phyloP scores from a whole-genome alignment of 805 yeast genomes.

The Gaillardinia entomophila region DNA sequence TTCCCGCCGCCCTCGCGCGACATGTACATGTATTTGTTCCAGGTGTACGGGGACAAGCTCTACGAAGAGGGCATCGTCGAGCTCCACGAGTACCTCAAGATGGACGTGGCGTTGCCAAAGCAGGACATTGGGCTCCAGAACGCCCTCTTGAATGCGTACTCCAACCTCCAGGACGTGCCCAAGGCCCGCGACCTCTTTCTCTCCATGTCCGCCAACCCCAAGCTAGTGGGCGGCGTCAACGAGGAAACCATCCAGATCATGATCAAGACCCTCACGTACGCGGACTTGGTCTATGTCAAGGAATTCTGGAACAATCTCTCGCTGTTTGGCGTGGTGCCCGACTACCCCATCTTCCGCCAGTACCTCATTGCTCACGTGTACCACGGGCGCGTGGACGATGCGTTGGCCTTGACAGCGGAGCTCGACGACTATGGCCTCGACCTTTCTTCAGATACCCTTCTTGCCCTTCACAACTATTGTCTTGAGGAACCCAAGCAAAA shows the following conservation, averaged over 20 bases:
- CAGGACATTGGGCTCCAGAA: slow-evolving; percentile 57
- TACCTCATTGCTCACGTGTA: slow-evolving; percentile 66
- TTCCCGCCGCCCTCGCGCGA: slow-evolving; percentile 22
- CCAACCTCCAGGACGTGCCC: slow-evolving; percentile 49
- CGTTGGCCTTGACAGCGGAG: slow-evolving; percentile 43
- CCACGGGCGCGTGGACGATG: slow-evolving; percentile 54
- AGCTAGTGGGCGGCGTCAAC: slow-evolving; percentile 43
- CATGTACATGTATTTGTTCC: slow-evolving; percentile 55
- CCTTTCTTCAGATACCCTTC: slow-evolving; percentile 39
- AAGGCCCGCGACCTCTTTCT: slow-evolving; percentile 58
- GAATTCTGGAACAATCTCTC: slow-evolving; percentile 59
- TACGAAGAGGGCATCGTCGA: slow-evolving; percentile 65
- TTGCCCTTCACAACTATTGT: slow-evolving; percentile 43
- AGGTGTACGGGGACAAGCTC: slow-evolving; percentile 50
- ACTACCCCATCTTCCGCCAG: slow-evolving; percentile 48
- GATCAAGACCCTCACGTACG: slow-evolving; percentile 55
- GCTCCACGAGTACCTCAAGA: slow-evolving; percentile 55
- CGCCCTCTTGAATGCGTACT: slow-evolving; percentile 58
- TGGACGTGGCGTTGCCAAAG: slow-evolving; percentile 48
- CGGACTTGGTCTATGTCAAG: slow-evolving; percentile 50
- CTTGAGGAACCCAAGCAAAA: slow-evolving; percentile 23
- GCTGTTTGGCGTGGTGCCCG: slow-evolving; percentile 46
- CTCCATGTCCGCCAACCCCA: slow-evolving; percentile 49
- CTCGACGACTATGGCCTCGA: slow-evolving; percentile 44
- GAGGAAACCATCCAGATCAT: slow-evolving; percentile 62